phyloP scores from a whole-genome alignment of 192 early-diverging fungal species.

The Podila horticola region DNA sequence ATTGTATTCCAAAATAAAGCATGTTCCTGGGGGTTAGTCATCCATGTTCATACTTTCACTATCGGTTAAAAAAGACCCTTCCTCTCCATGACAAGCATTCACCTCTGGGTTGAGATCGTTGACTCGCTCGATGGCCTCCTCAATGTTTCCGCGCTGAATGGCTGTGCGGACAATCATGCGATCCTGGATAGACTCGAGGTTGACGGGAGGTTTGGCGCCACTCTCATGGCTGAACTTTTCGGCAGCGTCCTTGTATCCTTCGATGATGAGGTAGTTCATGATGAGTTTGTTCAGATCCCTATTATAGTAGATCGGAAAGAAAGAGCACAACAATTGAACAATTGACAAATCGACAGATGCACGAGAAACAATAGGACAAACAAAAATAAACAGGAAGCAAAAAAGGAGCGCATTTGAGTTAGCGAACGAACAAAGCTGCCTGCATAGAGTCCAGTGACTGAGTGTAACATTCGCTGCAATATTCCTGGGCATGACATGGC shows the following conservation, averaged over 20 bases:
- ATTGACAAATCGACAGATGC: not conserved
- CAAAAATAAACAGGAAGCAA: not conserved
- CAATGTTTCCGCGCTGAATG: constrained; percentile 90
- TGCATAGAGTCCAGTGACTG: not conserved
- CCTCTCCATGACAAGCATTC: constrained; percentile 4
- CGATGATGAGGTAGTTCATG: constrained; percentile 99
- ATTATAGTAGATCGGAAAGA: not conserved
- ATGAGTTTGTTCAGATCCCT: constrained; percentile 97
- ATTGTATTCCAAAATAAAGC: not conserved
- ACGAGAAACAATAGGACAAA: not conserved
- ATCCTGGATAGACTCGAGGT: constrained; percentile 91
- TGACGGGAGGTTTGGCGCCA: constrained; percentile 80
- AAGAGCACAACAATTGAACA: not conserved
- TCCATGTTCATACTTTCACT: not conserved
- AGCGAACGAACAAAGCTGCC: not conserved
- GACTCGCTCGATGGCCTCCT: constrained; percentile 94
- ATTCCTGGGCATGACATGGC: no score
- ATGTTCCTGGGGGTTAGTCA: constrained; percentile 2
- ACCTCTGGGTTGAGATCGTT: constrained; percentile 99
- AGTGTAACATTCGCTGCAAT: no score
- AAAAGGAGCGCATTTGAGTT: no score
- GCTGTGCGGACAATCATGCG: constrained; percentile 95
- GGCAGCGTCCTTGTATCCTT: constrained; percentile 99
- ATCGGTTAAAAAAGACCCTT: not conserved
- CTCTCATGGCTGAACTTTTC: constrained; percentile 94